These are phyloP conservation scores for Xerocomellus intermedius DNA, from an alignment of 768 basidiomycete genomes.

Conservation along the genomic window DNA sequence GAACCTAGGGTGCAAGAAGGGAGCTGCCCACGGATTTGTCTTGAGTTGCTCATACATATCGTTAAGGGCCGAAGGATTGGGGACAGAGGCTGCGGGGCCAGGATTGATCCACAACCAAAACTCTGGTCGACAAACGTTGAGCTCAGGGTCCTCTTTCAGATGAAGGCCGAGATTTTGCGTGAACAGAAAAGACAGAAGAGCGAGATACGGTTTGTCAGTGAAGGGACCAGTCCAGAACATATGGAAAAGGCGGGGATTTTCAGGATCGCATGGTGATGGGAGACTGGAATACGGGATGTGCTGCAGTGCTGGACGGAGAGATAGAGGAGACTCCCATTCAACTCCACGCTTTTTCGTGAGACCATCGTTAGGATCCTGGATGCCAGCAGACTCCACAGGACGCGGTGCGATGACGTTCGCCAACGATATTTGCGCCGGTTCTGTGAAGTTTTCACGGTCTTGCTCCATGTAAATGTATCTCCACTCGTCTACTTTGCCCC, in stretches of 20 bases:
- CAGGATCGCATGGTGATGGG: conserved; percentile 71
- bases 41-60: conserved; percentile 86
- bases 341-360: conserved; percentile 57
- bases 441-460: conserved; percentile 39
- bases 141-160: conserved; percentile 44
- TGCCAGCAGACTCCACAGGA: conserved; percentile 26
- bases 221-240: conserved; percentile 99
- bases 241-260: conserved; percentile 88
- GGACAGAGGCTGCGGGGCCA: conserved; percentile 88
- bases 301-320: conserved; percentile 48
- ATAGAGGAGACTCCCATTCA: conserved; percentile 55
- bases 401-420: conserved; percentile 33
- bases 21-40: conserved; percentile 89
- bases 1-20: conserved; percentile 92
- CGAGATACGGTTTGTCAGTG: conserved; percentile 97
- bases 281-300: conserved; percentile 60
- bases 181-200: conserved; percentile 90
- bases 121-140: conserved; percentile 72
- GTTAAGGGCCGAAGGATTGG: conserved; percentile 73
- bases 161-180: conserved; percentile 93
- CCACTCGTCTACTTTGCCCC: conserved; percentile 80
- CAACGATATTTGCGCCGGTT: conserved; percentile 32
- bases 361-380: conserved; percentile 51
- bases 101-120: conserved; percentile 99
- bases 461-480: conserved; percentile 85